Percentiles rank a stretch among this genome's conserved stretches.
Conservation (phyloP, 2,329 filamentous ascomycete genomes). For the Colletotrichum sp. region DNA sequence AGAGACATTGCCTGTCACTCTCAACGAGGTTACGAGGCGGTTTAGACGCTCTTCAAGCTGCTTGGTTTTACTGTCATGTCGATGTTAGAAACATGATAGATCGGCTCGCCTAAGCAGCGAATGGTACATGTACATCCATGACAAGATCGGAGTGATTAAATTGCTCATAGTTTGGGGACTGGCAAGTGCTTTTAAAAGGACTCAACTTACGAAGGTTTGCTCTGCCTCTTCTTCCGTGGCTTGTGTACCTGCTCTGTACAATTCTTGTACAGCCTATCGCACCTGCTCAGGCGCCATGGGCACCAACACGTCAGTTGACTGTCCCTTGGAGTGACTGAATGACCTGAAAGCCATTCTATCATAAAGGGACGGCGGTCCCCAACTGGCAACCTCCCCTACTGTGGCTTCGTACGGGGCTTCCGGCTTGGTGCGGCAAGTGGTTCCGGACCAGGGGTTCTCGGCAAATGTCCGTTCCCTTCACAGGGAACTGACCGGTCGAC, state of each 20-base stretch:
- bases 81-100: not conserved
- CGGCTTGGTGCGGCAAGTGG: not conserved
- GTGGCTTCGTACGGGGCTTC: not conserved
- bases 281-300: slow-evolving; percentile 38
- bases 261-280: slow-evolving; percentile 52
- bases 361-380: accelerated
- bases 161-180: no score
- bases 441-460: not conserved
- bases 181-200: no score
- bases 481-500: not conserved
- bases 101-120: no score
- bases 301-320: not conserved
- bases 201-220: slow-evolving; percentile 57
- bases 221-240: slow-evolving; percentile 56
- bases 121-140: no score
- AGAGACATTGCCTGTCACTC: slow-evolving; percentile 44
- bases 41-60: slow-evolving; percentile 56
- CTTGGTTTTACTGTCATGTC: slow-evolving; percentile 45
- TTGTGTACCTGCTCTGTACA: slow-evolving; percentile 53
- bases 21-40: slow-evolving; percentile 52
- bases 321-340: accelerated
- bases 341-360: not conserved
- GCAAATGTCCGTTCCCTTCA: not conserved
- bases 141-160: no score
- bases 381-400: not conserved